These are phyloP conservation scores for Chaetomiaceae sp. DNA, from an alignment of 2,329 filamentous ascomycete species.

Conservation along the genomic window DNA sequence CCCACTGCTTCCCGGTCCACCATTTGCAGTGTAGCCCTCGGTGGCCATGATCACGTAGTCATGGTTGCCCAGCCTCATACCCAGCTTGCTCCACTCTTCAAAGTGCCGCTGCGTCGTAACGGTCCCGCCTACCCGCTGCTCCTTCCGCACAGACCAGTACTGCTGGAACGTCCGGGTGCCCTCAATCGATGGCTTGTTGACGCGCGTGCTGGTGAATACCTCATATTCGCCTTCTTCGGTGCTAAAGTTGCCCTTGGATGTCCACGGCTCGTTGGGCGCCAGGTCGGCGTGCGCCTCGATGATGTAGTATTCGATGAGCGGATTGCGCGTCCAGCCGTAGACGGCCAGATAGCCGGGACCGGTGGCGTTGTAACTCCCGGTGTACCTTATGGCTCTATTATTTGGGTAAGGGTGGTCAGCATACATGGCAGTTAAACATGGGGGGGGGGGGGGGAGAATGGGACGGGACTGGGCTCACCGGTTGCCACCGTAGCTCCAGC, in stretches of 20 bases:
- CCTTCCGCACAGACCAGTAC: conserved; percentile 47
- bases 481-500: conserved; percentile 50
- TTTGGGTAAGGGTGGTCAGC: background rate
- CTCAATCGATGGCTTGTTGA: conserved; percentile 50
- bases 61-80: conserved; percentile 46
- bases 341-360: conserved; percentile 47
- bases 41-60: conserved; percentile 52
- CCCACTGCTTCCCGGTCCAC: conserved; percentile 33
- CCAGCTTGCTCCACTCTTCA: conserved; percentile 47
- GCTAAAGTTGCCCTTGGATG: conserved; percentile 46
- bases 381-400: conserved; percentile 34
- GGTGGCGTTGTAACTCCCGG: conserved; percentile 35
- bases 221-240: conserved; percentile 51
- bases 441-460: background rate
- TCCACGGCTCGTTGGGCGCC: conserved; percentile 44
- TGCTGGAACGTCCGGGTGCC: conserved; percentile 52
- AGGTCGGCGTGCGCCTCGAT: conserved; percentile 50
- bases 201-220: conserved; percentile 45
- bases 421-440: background rate
- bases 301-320: conserved; percentile 57
- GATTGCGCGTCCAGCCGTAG: conserved; percentile 54
- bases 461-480: conserved; percentile 36
- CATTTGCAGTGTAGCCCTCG: conserved; percentile 44
- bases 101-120: conserved; percentile 52
- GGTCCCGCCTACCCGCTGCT: conserved; percentile 48